phyloP scores from a whole-genome alignment of 768 basidiomycete genomes.

The Tricholoma matsutake region DNA sequence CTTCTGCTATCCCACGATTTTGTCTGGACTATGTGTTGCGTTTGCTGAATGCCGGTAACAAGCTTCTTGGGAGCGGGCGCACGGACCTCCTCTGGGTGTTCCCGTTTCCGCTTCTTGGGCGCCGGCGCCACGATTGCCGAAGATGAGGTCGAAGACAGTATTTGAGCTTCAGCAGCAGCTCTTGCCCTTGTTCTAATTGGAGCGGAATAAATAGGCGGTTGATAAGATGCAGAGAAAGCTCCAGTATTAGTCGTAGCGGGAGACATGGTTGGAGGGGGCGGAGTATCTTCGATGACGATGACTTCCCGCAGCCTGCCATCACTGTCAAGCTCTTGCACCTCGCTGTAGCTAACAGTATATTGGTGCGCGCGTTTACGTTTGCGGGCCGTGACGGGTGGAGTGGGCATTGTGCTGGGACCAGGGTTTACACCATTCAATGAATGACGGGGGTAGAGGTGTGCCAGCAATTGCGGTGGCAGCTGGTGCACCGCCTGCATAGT shows the following conservation, averaged over 20 bases:
- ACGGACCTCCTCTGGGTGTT: slow-evolving; percentile 71
- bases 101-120: slow-evolving; percentile 82
- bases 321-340: slow-evolving; percentile 83
- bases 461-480: slow-evolving; percentile 55
- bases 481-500: slow-evolving; percentile 76
- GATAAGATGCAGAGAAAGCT: slow-evolving; percentile 75
- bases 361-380: slow-evolving; percentile 83
- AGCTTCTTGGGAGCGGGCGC: slow-evolving; percentile 64
- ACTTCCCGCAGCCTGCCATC: slow-evolving; percentile 78
- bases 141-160: slow-evolving; percentile 65
- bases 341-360: slow-evolving; percentile 82
- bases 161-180: slow-evolving; percentile 83
- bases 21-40: slow-evolving; percentile 45
- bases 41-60: slow-evolving; percentile 45
- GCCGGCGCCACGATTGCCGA: slow-evolving; percentile 64
- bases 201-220: slow-evolving; percentile 70
- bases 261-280: slow-evolving; percentile 77
- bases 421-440: slow-evolving; percentile 45
- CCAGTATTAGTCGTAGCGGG: slow-evolving; percentile 70
- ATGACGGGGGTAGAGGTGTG: slow-evolving; percentile 66
- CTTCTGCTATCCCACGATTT: slow-evolving; percentile 70
- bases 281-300: slow-evolving; percentile 92
- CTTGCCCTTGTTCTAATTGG: slow-evolving; percentile 83
- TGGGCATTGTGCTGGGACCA: slow-evolving; percentile 65
- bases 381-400: slow-evolving; percentile 69